Conservation (phyloP, 2,329 filamentous ascomycete species). For the Arthrinium phaeospermum region DNA sequence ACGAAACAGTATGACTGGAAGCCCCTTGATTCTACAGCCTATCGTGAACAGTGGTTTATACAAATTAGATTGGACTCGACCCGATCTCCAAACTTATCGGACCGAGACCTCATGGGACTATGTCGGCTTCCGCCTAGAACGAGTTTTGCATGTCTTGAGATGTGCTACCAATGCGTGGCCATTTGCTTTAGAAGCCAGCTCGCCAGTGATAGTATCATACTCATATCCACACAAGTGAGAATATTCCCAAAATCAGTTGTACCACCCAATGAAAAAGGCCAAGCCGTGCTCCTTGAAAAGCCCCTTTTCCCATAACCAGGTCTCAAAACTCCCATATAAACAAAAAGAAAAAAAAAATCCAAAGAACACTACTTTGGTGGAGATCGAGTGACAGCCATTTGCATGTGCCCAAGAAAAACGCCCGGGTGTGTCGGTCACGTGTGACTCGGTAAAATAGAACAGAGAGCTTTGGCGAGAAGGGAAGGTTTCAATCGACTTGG, state of each 20-base stretch:
- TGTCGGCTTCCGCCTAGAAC: neutral
- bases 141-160: neutral
- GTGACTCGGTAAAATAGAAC: neutral
- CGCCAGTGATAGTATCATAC: neutral
- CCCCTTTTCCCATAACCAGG: conserved; percentile 4
- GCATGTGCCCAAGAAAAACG: neutral
- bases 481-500: neutral
- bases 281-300: neutral
- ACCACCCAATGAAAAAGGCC: neutral
- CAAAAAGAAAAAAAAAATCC: neutral
- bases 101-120: neutral
- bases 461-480: neutral
- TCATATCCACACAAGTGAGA: neutral
- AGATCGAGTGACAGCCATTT: neutral
- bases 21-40: neutral
- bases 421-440: conserved; percentile 2
- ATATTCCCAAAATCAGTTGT: neutral
- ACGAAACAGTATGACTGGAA: neutral
- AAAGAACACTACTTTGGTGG: neutral
- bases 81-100: neutral
- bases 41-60: neutral
- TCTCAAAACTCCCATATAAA: conserved; percentile 10
- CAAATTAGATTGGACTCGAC: neutral
- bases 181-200: neutral
- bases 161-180: neutral